Base-by-base conservation (phyloP, 1,284 basidiomycete species). In the Lignosus rhinocerotis region DNA sequence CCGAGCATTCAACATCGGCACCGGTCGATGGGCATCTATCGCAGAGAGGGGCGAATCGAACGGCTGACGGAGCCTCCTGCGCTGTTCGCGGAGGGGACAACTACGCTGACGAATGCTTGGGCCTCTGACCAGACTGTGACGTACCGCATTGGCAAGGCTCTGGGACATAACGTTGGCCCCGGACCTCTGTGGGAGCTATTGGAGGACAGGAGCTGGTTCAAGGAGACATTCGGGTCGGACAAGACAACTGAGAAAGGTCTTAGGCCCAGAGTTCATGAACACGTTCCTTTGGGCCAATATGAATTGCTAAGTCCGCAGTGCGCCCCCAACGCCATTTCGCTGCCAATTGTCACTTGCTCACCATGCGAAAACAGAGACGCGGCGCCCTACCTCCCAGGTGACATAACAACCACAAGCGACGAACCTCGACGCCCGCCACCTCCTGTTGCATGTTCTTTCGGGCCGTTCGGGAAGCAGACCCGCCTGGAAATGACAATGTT, bases 141-240 rank as follows among this genome's bases (percentile, higher is more conserved):
- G 4, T 78, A 79, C 33, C 76, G 81, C 30, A 72, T 87, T 12
- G 82, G 78, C 63, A 88, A 84, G 64, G 77, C 85, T 0, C 87
- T 84, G 84, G 84, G 86, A 0, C 83, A 82, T 65, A 90, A 89
- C 65, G 80, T 89, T 17, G 88, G 89, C 1, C 71, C 81, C 8
- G 92, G 91, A 0, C 89, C 89, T 6, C 66, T 88, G 5, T 91
- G 88, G 85, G 83, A 89, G 54, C 70, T 91, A 36, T 72, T 82
- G 43, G 88, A 93, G 67, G 92, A 94, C 65, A 72, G 88, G 51
- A 83, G 81, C 0, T 93, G 87, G 83, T 91, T 79, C 70, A 91
- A 89, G 67, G 91, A 93, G 68, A 78, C 81, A 16, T 59, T 69
- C 38, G 51, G 63, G 16, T 67, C 7, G 71, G 75, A 34, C 63